A percentile compares a stretch with the other conserved stretches of the same genome.
These are phyloP conservation scores for Bauhinia variegata DNA, from an alignment of 306 rosid genomes.

Conservation along the genomic window DNA sequence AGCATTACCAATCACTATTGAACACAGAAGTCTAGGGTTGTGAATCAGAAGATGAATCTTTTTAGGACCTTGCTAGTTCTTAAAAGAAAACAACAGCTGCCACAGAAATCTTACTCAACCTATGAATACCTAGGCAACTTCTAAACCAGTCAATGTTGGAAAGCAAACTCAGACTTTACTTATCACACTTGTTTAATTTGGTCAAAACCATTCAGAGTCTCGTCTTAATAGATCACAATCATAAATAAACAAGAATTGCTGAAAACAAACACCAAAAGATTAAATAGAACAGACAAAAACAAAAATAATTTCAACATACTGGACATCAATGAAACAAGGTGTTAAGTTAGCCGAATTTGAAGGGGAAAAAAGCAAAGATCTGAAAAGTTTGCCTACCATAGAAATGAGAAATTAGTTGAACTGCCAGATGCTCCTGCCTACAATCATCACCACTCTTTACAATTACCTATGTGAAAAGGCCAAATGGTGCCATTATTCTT, in stretches of 20 bases:
- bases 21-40: not conserved
- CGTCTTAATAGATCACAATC: conserved; percentile 23
- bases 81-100: not conserved
- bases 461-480: conserved; percentile 61
- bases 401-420: conserved; percentile 97
- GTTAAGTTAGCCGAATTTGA: conserved; percentile 15
- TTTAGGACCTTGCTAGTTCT: not conserved
- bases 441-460: conserved; percentile 99
- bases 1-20: not conserved
- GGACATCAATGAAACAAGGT: conserved; percentile 14
- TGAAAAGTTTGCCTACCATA: conserved; percentile 62
- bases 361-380: conserved; percentile 8
- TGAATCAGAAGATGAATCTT: not conserved
- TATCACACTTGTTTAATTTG: not conserved
- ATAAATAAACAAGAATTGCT: conserved; percentile 6
- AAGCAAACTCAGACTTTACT: conserved; percentile 13
- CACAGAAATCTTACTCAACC: not conserved
- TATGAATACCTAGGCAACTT: conserved; percentile 9
- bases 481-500: conserved; percentile 25
- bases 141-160: not conserved
- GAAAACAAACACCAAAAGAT: conserved; percentile 19
- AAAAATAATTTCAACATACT: conserved; percentile 11
- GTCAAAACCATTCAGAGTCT: conserved; percentile 1
- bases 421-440: conserved; percentile 99
- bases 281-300: conserved; percentile 2